Evolutionary conservation across 805 yeast species (phyloP), one percentile per base, ranked within the genome.

Genomic region (Tetrapisispora fleetii): DNA sequence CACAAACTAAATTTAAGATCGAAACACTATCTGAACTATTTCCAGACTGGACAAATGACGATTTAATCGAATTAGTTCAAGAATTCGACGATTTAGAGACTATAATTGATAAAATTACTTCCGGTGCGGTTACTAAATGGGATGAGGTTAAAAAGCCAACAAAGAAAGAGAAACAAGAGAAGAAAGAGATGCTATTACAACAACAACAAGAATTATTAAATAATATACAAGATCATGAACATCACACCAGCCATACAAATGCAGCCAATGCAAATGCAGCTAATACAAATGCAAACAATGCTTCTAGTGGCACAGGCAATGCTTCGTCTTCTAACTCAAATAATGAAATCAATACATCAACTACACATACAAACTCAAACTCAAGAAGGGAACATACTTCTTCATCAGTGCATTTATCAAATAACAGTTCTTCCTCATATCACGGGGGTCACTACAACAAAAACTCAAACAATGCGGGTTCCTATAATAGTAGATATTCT

Each of bases 31-130:
- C 75, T 45, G 98, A 91, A 68, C 75, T 93, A 73, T 90, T 93
- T 71, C 95, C 97, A 40, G 96, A 86, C 63, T 93, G 99, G 99
- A 77, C 85, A 43, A 73, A 76, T 48, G 95, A 85, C 28, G 99
- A 93, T 64, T 79, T 93, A 63, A 69, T 74, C 42, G 78, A 83
- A 47, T 80, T 88, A 50, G 80, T 90, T 57, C 73, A 74, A 50
- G 98, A 93, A 68, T 78, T 83, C 54, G 74, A 80, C 53, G 89
- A 85, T 63, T 73, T 89, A 56, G 95, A 84, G 62, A 75, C 78
- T 40, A 86, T 93, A 54, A 83, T 87, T 54, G 90, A 84, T 62
- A 82, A 88, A 66, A 90, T 93, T 67, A 82, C 95, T 49, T 85
- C 88, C 52, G 95, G 96, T 55, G 84, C 85, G 59, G 95, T 87